These are phyloP conservation scores for Exophiala alcalophila DNA, from an alignment of 2,329 filamentous ascomycete species.

Conservation along the genomic window DNA sequence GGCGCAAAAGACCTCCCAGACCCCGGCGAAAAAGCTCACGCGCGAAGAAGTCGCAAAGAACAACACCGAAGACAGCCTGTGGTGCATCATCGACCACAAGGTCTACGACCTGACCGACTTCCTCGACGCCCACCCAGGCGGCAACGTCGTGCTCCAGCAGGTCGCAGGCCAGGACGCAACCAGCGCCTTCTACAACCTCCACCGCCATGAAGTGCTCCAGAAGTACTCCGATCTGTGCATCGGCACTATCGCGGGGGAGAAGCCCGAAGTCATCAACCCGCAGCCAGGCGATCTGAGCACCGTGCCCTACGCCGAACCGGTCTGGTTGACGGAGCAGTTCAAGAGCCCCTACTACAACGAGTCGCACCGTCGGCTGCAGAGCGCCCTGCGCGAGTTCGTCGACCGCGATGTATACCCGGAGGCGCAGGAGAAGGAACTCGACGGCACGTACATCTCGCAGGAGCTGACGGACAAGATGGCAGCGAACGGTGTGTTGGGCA, in stretches of 20 bases:
- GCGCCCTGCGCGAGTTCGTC: conserved; percentile 64
- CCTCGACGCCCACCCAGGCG: conserved; percentile 56
- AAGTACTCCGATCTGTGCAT: conserved; percentile 75
- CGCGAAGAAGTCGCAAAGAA: conserved; percentile 47
- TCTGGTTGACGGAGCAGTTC: conserved; percentile 76
- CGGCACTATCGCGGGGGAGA: conserved; percentile 72
- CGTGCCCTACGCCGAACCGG: conserved; percentile 80
- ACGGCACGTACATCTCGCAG: conserved; percentile 61
- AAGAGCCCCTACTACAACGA: conserved; percentile 69
- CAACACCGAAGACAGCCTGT: conserved; percentile 49
- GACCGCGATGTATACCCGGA: conserved; percentile 60
- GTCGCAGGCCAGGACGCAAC: conserved; percentile 45
- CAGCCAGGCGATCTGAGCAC: conserved; percentile 68
- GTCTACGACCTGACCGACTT: conserved; percentile 61
- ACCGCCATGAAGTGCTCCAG: conserved; percentile 81
- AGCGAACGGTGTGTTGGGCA: conserved; percentile 64
- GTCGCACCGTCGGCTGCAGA: conserved; percentile 64
- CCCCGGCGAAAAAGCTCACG: conserved; percentile 17
- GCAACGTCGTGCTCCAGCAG: conserved; percentile 41
- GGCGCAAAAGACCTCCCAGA: conserved; percentile 21
- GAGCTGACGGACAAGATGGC: conserved; percentile 65
- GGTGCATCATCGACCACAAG: conserved; percentile 57
- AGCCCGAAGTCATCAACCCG: conserved; percentile 67
- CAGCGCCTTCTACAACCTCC: conserved; percentile 69
- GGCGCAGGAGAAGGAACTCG: conserved; percentile 68